Evolutionary conservation across 192 early-diverging fungal species (phyloP).

Genomic region (Coemansia furcata): DNA sequence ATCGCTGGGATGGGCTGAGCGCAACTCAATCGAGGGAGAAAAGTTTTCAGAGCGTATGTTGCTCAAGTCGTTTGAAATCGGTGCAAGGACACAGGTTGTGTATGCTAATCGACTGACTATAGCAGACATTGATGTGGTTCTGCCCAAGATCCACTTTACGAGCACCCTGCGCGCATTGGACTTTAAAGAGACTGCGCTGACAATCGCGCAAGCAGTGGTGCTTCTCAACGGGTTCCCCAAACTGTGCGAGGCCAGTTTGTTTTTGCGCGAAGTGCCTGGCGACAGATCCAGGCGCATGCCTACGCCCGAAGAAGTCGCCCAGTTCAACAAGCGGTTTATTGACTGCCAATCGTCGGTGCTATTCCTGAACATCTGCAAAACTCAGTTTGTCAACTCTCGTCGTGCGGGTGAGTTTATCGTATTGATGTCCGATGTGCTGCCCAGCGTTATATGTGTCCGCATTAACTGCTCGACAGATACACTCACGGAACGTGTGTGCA

Average conservation of each 20-base stretch:
- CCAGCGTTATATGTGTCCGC: conserved; percentile 5
- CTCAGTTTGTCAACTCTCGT: not conserved
- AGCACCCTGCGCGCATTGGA: conserved; percentile 10
- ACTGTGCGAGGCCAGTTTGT: not conserved
- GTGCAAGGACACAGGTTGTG: not conserved
- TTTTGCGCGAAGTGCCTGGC: not conserved
- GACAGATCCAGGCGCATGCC: conserved; percentile 1
- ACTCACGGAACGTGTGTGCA: not conserved
- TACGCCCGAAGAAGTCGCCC: not conserved
- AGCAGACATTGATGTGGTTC: not conserved
- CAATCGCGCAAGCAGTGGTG: not conserved
- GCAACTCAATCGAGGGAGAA: not conserved
- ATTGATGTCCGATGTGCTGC: conserved; percentile 15
- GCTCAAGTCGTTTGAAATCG: conserved; percentile 2
- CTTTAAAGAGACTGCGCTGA: not conserved
- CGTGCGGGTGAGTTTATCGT: conserved; percentile 18
- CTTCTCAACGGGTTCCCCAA: conserved; percentile 10
- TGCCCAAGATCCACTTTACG: not conserved
- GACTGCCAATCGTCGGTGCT: conserved; percentile 1
- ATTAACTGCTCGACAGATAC: not conserved
- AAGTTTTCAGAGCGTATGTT: not conserved
- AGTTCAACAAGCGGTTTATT: conserved; percentile 10
- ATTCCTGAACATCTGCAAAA: conserved; percentile 2
- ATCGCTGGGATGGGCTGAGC: conserved; percentile 13
- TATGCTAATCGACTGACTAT: not conserved